Evolutionary conservation across 2,329 filamentous ascomycete species (phyloP).

Genomic region (Diaporthe sp.): DNA sequence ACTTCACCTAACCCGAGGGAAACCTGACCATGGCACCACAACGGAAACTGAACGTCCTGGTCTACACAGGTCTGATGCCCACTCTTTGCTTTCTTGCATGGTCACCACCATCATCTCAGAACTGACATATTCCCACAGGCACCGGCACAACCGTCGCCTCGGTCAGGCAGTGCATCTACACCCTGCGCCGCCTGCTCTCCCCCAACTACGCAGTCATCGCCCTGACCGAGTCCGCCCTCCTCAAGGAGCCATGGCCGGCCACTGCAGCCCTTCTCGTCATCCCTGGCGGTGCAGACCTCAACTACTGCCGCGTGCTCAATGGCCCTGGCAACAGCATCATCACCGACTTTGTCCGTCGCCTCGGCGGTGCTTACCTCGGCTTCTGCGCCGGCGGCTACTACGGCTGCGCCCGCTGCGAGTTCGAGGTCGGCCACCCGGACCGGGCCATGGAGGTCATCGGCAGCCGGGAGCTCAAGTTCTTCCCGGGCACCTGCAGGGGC

Average conservation of each 20-base stretch:
- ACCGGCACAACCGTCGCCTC: constrained; percentile 89
- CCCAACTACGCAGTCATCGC: constrained; percentile 95
- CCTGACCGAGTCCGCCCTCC: constrained; percentile 80
- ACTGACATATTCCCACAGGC: constrained; percentile 64
- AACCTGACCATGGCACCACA: constrained; percentile 69
- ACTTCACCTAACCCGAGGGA: constrained; percentile 18
- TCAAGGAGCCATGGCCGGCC: constrained; percentile 92
- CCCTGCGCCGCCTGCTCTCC: constrained; percentile 86
- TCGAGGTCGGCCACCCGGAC: constrained; percentile 81
- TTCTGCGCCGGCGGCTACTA: constrained; percentile 98
- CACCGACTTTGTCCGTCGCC: constrained; percentile 82
- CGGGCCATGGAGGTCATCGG: constrained; percentile 87
- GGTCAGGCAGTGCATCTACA: constrained; percentile 89
- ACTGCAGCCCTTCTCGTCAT: constrained; percentile 92
- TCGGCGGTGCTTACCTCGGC: constrained; percentile 87
- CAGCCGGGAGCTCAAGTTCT: constrained; percentile 87
- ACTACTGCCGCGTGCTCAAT: constrained; percentile 90
- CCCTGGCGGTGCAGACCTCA: constrained; percentile 93
- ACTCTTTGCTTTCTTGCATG: constrained; percentile 11
- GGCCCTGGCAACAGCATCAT: constrained; percentile 90
- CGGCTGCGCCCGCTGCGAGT: constrained; percentile 85
- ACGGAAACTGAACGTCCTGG: constrained; percentile 88
- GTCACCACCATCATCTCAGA: constrained; percentile 41
- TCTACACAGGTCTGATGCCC: constrained; percentile 81
- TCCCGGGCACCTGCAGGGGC: constrained; percentile 87